phyloP scores from a whole-genome alignment of 257 asterid genomes.

The Primulina eburnea region DNA sequence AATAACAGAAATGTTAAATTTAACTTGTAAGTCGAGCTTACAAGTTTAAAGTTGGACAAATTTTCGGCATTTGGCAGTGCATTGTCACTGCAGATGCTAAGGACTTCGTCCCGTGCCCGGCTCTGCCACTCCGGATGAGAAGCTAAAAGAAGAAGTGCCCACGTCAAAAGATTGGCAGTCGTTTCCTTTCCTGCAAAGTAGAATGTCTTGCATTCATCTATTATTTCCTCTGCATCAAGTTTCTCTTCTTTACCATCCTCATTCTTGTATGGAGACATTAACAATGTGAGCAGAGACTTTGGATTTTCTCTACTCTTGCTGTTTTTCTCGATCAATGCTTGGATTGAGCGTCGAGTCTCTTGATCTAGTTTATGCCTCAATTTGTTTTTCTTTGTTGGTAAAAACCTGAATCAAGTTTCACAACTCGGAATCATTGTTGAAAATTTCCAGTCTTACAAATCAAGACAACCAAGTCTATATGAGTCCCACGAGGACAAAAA shows the following conservation, averaged over 20 bases:
- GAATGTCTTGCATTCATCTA: conserved; percentile 73
- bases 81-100: conserved; percentile 26
- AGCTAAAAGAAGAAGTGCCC: conserved; percentile 68
- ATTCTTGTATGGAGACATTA: conserved; percentile 31
- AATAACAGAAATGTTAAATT: not conserved
- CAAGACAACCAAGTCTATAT: too few species aligned
- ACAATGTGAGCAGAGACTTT: conserved; percentile 27
- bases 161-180: conserved; percentile 61
- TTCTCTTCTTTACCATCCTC: conserved; percentile 45
- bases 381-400: conserved; percentile 42
- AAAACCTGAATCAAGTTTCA: conserved; percentile 22
- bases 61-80: conserved; percentile 34
- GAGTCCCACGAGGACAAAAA: too few species aligned
- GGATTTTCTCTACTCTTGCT: conserved; percentile 26
- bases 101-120: conserved; percentile 58
- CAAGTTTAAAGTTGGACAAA: conserved; percentile 35
- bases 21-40: conserved; percentile 19
- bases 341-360: conserved; percentile 38
- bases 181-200: conserved; percentile 81
- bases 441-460: too few species aligned
- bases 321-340: conserved; percentile 27
- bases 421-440: not conserved
- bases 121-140: conserved; percentile 66
- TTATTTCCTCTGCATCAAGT: conserved; percentile 45
- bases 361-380: conserved; percentile 38